phyloP scores from a whole-genome alignment of 2,329 filamentous ascomycete species.

The Aspergillus amoenus region DNA sequence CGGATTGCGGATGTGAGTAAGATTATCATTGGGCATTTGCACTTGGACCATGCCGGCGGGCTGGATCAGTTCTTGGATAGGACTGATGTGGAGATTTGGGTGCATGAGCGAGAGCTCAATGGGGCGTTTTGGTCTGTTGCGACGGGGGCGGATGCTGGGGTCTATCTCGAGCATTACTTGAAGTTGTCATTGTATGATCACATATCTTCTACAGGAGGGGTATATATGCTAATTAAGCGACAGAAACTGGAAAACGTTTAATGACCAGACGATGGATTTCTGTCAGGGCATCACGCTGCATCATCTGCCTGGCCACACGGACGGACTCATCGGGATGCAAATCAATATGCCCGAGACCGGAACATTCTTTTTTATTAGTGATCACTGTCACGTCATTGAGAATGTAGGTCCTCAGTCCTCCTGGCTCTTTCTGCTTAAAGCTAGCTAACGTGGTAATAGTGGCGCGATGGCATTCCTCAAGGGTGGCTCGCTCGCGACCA shows the following conservation, averaged over 20 bases:
- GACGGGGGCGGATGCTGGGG: constrained; percentile 12
- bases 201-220: too few species aligned
- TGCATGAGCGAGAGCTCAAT: constrained; percentile 13
- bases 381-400: constrained; percentile 16
- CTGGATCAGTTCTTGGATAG: constrained; percentile 10
- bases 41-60: constrained; percentile 13
- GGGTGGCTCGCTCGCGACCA: constrained; percentile 15
- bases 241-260: constrained; percentile 16
- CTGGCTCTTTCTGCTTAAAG: too few species aligned
- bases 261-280: constrained; percentile 12
- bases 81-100: constrained; percentile 14
- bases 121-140: constrained; percentile 14
- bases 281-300: constrained; percentile 16
- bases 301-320: constrained; percentile 11
- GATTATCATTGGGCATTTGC: constrained; percentile 16
- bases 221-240: too few species aligned
- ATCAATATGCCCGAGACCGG: constrained; percentile 13
- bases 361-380: constrained; percentile 15
- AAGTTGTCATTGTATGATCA: constrained; percentile 11
- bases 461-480: constrained; percentile 14
- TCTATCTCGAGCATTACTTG: constrained; percentile 14
- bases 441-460: not conserved
- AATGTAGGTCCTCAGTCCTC: constrained; percentile 12
- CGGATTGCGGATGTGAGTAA: constrained; percentile 11
- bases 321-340: constrained; percentile 14